These are phyloP conservation scores for Fraxinus dipetala DNA, from an alignment of 305 asterid species.

Conservation along the genomic window DNA sequence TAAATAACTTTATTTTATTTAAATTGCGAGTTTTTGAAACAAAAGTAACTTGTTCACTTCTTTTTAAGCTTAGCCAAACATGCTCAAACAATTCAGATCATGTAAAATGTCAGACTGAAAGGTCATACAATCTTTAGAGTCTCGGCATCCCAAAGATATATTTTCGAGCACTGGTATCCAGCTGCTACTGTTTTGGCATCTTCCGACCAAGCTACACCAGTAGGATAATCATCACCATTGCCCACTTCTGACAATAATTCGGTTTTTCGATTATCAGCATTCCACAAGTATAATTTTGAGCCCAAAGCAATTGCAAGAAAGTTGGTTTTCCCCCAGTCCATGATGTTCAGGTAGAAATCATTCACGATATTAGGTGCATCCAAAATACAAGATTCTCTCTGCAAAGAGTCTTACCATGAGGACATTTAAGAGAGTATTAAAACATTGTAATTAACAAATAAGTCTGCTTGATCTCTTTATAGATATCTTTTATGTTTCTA, in stretches of 20 bases:
- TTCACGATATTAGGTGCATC: slow-evolving; percentile 53
- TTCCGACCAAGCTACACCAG: slow-evolving; percentile 70
- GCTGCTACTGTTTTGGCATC: slow-evolving; percentile 53
- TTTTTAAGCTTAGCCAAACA: not conserved
- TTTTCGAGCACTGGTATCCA: slow-evolving; percentile 41
- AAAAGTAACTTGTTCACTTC: not conserved
- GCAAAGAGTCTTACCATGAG: slow-evolving; percentile 17
- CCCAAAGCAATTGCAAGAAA: slow-evolving; percentile 60
- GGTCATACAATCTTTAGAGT: slow-evolving; percentile 51
- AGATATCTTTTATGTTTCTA: not conserved
- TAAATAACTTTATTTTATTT: not conserved
- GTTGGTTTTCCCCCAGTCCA: slow-evolving; percentile 78
- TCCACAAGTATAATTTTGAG: slow-evolving; percentile 44
- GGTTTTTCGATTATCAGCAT: slow-evolving; percentile 27
- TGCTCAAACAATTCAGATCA: not conserved
- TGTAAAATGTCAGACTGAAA: not conserved
- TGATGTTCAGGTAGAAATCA: slow-evolving; percentile 55
- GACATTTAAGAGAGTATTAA: slow-evolving; percentile 11
- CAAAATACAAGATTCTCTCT: slow-evolving; percentile 43
- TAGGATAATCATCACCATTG: slow-evolving; percentile 38
- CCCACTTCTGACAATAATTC: slow-evolving; percentile 29
- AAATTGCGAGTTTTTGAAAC: not conserved
- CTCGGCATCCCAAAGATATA: slow-evolving; percentile 62
- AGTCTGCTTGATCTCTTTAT: not conserved
- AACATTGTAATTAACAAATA: not conserved